Evolutionary conservation across 768 basidiomycete species (phyloP).

Genomic region (Boletellus emodensis): DNA sequence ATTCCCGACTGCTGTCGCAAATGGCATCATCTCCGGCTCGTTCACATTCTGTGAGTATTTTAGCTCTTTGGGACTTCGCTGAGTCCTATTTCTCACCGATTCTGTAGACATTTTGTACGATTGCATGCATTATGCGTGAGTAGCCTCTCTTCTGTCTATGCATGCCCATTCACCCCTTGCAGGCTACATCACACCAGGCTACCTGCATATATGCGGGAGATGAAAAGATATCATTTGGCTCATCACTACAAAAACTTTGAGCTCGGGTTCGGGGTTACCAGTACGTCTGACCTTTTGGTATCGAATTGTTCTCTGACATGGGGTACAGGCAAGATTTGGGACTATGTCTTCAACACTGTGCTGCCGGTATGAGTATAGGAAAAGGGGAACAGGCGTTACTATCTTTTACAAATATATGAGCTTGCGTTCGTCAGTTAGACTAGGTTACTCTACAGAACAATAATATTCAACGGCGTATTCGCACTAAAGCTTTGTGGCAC

Average conservation of each 20-base stretch:
- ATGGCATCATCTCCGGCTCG: constrained; percentile 84
- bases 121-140: constrained; percentile 88
- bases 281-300: constrained; percentile 37
- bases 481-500: not conserved
- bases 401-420: constrained; percentile 1
- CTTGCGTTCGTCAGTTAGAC: constrained; percentile 7
- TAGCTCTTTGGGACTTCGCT: not conserved
- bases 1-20: constrained; percentile 82
- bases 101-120: constrained; percentile 74
- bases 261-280: constrained; percentile 95
- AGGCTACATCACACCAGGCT: constrained; percentile 84
- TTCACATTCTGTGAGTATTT: constrained; percentile 63
- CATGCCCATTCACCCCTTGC: constrained; percentile 5
- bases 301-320: constrained; percentile 1
- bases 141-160: constrained; percentile 7
- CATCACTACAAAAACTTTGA: constrained; percentile 99
- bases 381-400: not conserved
- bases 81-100: constrained; percentile 6
- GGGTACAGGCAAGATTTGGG: constrained; percentile 83
- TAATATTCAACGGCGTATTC: constrained; percentile 5
- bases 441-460: constrained; percentile 4
- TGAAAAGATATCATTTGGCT: constrained; percentile 97
- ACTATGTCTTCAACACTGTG: constrained; percentile 83
- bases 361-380: constrained; percentile 48
- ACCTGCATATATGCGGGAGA: constrained; percentile 80